phyloP scores from a whole-genome alignment of 805 yeast species.

The Metschnikowia cubensis region DNA sequence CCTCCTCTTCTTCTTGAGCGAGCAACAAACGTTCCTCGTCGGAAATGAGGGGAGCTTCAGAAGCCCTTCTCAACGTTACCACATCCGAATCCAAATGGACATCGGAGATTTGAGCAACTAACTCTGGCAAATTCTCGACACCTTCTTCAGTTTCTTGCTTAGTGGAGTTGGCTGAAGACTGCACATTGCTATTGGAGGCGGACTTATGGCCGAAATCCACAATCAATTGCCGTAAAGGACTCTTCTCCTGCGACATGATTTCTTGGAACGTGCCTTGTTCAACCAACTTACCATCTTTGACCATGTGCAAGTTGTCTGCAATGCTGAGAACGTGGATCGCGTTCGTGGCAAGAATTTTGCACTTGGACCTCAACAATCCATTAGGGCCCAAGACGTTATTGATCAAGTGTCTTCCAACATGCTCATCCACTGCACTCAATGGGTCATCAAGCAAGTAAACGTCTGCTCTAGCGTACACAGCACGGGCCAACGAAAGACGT shows the following conservation, averaged over 20 bases:
- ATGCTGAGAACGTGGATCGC: conserved; percentile 75
- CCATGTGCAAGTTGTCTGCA: conserved; percentile 66
- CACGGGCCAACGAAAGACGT: conserved; percentile 88
- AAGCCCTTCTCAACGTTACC: conserved; percentile 56
- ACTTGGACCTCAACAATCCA: conserved; percentile 71
- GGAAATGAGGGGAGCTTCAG: conserved; percentile 43
- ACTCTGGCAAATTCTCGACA: conserved; percentile 20
- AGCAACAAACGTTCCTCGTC: conserved; percentile 31
- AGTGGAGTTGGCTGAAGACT: conserved; percentile 17
- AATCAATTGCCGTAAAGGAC: conserved; percentile 53
- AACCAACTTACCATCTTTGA: conserved; percentile 62
- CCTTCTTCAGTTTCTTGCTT: conserved; percentile 19
- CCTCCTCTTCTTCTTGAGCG: conserved; percentile 35
- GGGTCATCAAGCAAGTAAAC: conserved; percentile 89
- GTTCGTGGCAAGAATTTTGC: conserved; percentile 81
- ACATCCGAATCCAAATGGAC: conserved; percentile 26
- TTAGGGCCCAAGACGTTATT: conserved; percentile 77
- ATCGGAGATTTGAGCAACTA: conserved; percentile 27
- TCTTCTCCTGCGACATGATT: conserved; percentile 42
- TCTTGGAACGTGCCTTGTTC: conserved; percentile 63
- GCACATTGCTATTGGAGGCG: conserved; percentile 13
- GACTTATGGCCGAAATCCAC: conserved; percentile 57
- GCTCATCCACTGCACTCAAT: conserved; percentile 95
- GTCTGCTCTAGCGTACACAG: conserved; percentile 93
- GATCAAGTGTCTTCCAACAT: conserved; percentile 84